A percentile compares a stretch with the other conserved stretches of the same genome.
Evolutionary conservation across 257 asterid genomes (phyloP).

Genomic region (Solanum boliviense): DNA sequence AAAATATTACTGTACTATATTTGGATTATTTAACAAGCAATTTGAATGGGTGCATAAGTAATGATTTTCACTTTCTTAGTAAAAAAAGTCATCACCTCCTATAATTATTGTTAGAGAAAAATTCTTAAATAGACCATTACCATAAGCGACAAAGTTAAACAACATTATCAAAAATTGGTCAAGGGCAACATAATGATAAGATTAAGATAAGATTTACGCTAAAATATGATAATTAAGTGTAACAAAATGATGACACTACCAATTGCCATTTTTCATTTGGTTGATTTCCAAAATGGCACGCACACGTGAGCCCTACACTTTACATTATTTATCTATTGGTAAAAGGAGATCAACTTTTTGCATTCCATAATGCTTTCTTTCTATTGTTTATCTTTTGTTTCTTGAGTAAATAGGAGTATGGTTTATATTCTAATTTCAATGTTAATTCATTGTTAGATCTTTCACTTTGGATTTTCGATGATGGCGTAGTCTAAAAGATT

Average conservation of each 20-base stretch:
- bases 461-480: not conserved
- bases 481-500: not conserved
- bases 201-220: constrained; percentile 26
- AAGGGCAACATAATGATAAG: constrained; percentile 31
- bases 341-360: constrained; percentile 1
- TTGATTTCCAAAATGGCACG: constrained; percentile 22
- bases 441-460: not conserved
- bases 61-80: not conserved
- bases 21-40: constrained; percentile 2
- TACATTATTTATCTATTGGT: not conserved
- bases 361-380: not conserved
- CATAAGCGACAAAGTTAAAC: constrained; percentile 2
- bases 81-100: not conserved
- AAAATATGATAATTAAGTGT: constrained; percentile 16
- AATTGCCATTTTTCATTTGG: constrained; percentile 4
- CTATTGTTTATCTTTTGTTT: not conserved
- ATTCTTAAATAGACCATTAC: not conserved
- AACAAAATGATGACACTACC: constrained; percentile 28
- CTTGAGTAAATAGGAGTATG: not conserved
- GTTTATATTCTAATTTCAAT: not conserved
- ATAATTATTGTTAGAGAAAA: not conserved
- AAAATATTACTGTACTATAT: not conserved
- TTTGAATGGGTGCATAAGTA: not conserved
- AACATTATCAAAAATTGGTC: constrained; percentile 19
- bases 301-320: constrained; percentile 22